These are phyloP conservation scores for Rosa hybrid DNA, from an alignment of 331 rosid species.

Conservation along the genomic window DNA sequence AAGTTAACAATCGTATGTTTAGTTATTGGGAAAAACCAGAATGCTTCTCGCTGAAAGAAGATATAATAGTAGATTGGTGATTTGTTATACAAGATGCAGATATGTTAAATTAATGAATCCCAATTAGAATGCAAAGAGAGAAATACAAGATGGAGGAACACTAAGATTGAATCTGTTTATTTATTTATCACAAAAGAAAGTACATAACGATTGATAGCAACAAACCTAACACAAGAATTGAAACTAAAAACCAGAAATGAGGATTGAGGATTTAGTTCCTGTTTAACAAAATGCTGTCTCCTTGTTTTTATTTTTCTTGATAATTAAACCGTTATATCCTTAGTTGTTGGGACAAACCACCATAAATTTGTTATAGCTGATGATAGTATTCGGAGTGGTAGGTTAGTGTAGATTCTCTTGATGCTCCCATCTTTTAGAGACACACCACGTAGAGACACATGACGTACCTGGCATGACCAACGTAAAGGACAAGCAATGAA, in stretches of 20 bases:
- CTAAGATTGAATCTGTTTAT: too few species aligned
- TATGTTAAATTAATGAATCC: too few species aligned
- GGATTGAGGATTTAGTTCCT: background rate
- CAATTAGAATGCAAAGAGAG: too few species aligned
- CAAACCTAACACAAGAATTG: background rate
- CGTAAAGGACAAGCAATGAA: background rate
- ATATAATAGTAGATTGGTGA: too few species aligned
- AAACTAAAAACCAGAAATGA: background rate
- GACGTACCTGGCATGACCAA: background rate
- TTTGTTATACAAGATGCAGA: too few species aligned
- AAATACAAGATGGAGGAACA: too few species aligned
- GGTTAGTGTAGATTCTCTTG: background rate
- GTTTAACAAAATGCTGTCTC: background rate
- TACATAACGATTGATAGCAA: background rate
- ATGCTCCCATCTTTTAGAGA: background rate
- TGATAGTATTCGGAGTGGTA: background rate
- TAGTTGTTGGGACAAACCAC: background rate
- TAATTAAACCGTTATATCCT: background rate
- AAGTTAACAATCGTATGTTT: too few species aligned
- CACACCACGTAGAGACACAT: background rate
- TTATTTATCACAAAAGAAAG: background rate
- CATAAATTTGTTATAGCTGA: background rate
- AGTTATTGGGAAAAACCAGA: too few species aligned
- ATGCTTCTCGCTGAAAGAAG: too few species aligned
- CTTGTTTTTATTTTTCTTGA: background rate